phyloP scores from a whole-genome alignment of 805 yeast species.

The Isabelozyma pseudorhagii region DNA sequence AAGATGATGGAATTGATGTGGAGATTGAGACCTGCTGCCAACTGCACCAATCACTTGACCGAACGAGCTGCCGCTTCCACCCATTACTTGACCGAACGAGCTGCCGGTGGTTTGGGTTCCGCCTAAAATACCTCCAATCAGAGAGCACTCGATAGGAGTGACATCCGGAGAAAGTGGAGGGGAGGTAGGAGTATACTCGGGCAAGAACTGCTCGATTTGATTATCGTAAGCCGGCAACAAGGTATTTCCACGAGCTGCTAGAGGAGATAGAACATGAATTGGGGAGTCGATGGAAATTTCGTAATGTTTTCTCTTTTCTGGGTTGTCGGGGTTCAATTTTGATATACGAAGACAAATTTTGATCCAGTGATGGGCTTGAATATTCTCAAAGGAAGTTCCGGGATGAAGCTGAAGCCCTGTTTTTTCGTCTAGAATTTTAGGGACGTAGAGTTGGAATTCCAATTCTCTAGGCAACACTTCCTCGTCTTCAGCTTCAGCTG shows the following conservation, averaged over 20 bases:
- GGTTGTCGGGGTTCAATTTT: slow-evolving; percentile 50
- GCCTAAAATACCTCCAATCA: neutral
- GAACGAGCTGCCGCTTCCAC: slow-evolving; percentile 8
- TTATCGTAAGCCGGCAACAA: slow-evolving; percentile 67
- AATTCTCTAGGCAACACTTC: slow-evolving; percentile 74
- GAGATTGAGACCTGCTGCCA: neutral
- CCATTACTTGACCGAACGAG: slow-evolving; percentile 4
- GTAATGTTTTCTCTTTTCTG: slow-evolving; percentile 76
- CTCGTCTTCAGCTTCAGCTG: slow-evolving; percentile 36
- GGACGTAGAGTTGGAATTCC: slow-evolving; percentile 84
- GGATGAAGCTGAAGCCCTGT: slow-evolving; percentile 62
- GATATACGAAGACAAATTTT: slow-evolving; percentile 83
- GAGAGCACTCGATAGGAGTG: slow-evolving; percentile 37
- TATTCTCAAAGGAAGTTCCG: slow-evolving; percentile 74
- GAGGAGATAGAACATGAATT: slow-evolving; percentile 71
- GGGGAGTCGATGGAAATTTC: slow-evolving; percentile 96
- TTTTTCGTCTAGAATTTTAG: slow-evolving; percentile 58
- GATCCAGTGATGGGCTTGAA: slow-evolving; percentile 94
- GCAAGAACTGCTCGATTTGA: slow-evolving; percentile 13
- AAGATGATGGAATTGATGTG: slow-evolving; percentile 23
- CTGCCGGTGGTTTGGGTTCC: slow-evolving; percentile 4
- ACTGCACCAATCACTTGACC: slow-evolving; percentile 15
- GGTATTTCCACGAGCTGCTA: slow-evolving; percentile 80
- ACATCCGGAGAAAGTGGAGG: slow-evolving; percentile 59
- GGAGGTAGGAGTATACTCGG: slow-evolving; percentile 24